Percentiles rank a stretch among this genome's conserved stretches.
These are phyloP conservation scores for Alternaria gansuensis DNA, from an alignment of 2,329 filamentous ascomycete genomes.

Conservation along the genomic window DNA sequence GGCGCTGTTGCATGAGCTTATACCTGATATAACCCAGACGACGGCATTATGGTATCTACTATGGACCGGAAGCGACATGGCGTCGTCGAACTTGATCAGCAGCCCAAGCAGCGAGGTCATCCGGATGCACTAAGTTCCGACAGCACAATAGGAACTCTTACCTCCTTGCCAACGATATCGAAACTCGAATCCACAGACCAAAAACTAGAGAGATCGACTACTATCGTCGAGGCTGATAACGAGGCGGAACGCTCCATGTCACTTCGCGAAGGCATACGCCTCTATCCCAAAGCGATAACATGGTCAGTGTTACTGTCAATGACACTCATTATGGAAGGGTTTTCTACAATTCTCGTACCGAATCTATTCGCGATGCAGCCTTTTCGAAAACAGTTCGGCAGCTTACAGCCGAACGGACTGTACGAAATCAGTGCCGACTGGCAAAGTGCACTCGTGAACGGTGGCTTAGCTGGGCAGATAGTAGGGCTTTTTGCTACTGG, in stretches of 20 bases:
- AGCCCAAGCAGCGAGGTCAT: not conserved
- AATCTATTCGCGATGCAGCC: conserved; percentile 68
- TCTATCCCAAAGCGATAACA: conserved; percentile 84
- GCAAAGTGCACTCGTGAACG: conserved; percentile 56
- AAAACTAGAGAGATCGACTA: not conserved
- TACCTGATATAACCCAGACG: not conserved
- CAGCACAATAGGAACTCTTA: not conserved
- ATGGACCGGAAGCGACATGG: not conserved
- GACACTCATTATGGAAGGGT: conserved; percentile 87
- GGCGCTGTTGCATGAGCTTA: not conserved
- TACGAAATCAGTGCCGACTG: conserved; percentile 53
- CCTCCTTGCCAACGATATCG: not conserved
- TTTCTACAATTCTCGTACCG: conserved; percentile 78
- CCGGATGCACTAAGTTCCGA: conserved; percentile 11
- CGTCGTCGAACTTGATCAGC: conserved; percentile 1
- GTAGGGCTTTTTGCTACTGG: conserved; percentile 54
- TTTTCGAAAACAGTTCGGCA: conserved; percentile 51
- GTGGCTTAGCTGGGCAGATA: conserved; percentile 52
- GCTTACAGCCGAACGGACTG: conserved; percentile 27
- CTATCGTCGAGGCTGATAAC: not conserved
- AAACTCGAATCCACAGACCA: not conserved
- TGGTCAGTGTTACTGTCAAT: conserved; percentile 85
- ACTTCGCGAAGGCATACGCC: conserved; percentile 73
- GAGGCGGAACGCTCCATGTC: conserved; percentile 40
- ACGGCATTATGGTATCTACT: not conserved